phyloP scores from a whole-genome alignment of 345 rosid genomes.

The Melastoma malabathricum region DNA sequence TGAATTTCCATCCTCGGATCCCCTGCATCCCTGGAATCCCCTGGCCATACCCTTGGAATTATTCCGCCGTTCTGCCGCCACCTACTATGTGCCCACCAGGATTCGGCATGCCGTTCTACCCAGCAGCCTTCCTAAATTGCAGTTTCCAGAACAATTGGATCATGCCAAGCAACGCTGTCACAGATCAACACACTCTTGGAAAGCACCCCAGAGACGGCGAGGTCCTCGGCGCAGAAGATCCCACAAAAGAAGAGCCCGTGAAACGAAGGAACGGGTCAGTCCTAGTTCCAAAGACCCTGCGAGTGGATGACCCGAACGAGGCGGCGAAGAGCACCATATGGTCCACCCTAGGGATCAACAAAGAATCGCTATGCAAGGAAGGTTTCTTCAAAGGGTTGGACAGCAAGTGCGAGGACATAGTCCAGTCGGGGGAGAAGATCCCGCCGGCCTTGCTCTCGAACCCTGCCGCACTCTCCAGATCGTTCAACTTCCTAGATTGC shows the following conservation, averaged over 20 bases:
- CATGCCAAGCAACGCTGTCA: slow-evolving; percentile 22
- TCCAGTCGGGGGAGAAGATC: slow-evolving; percentile 25
- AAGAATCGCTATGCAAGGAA: slow-evolving; percentile 31
- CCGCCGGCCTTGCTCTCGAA: slow-evolving; percentile 36
- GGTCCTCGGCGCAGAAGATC: slow-evolving; percentile 11
- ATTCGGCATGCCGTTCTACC: slow-evolving; percentile 49
- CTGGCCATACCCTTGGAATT: slow-evolving; percentile 73
- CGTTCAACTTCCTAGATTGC: slow-evolving; percentile 60
- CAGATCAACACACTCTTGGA: slow-evolving; percentile 39
- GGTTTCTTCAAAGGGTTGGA: slow-evolving; percentile 55
- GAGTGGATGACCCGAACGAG: slow-evolving; percentile 60
- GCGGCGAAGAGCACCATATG: slow-evolving; percentile 74
- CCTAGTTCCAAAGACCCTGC: slow-evolving; percentile 54
- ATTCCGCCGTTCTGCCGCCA: slow-evolving; percentile 27
- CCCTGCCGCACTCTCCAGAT: slow-evolving; percentile 85
- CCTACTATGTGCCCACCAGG: slow-evolving; percentile 53
- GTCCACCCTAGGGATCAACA: slow-evolving; percentile 55
- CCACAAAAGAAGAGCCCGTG: slow-evolving; percentile 19
- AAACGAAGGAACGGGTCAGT: slow-evolving; percentile 41
- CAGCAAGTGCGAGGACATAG: slow-evolving; percentile 31
- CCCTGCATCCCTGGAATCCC: slow-evolving; percentile 55
- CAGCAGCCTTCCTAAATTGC: slow-evolving; percentile 43
- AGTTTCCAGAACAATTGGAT: slow-evolving; percentile 35
- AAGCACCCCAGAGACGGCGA: slow-evolving; percentile 66
- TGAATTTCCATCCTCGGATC: slow-evolving; percentile 27